Evolutionary conservation across 2,329 filamentous ascomycete genomes (phyloP).

Genomic region (Fusarium agapanthi): DNA sequence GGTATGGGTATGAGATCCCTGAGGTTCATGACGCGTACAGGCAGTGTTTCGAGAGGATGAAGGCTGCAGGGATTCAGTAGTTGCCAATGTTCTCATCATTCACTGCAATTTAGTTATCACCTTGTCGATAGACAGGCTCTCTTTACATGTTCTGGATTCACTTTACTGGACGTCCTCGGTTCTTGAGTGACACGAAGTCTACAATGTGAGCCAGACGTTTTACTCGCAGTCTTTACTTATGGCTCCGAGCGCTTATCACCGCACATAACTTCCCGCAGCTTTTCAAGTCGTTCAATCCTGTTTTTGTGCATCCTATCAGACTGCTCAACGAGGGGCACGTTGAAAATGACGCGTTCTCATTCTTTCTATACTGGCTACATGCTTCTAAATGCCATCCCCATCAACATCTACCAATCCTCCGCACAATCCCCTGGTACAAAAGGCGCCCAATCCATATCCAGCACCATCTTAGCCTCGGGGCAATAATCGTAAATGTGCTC

Average conservation of each 20-base stretch:
- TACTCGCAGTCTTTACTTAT: rapidly evolving
- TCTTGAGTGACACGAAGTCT: rapidly evolving
- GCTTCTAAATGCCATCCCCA: rapidly evolving
- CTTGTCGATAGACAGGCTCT: not conserved
- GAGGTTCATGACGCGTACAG: constrained; percentile 70
- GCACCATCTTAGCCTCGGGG: not conserved
- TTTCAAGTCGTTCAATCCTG: not conserved
- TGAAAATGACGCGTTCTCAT: not conserved
- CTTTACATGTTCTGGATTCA: not conserved
- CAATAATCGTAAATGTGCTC: not conserved
- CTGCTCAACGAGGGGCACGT: rapidly evolving
- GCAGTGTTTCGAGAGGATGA: constrained; percentile 5
- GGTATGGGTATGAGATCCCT: constrained; percentile 66
- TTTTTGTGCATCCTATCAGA: not conserved
- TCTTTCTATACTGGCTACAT: rapidly evolving
- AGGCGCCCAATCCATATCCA: not conserved
- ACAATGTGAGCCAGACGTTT: rapidly evolving
- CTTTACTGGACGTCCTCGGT: rapidly evolving
- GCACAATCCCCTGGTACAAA: not conserved
- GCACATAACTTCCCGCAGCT: rapidly evolving
- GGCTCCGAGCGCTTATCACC: not conserved
- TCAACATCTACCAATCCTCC: not conserved
- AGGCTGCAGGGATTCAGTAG: not conserved
- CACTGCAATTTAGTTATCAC: too few species aligned
- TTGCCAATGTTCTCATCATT: rapidly evolving